Evolutionary conservation across 257 asterid genomes (phyloP).

Genomic region (Penstemon davidsonii): DNA sequence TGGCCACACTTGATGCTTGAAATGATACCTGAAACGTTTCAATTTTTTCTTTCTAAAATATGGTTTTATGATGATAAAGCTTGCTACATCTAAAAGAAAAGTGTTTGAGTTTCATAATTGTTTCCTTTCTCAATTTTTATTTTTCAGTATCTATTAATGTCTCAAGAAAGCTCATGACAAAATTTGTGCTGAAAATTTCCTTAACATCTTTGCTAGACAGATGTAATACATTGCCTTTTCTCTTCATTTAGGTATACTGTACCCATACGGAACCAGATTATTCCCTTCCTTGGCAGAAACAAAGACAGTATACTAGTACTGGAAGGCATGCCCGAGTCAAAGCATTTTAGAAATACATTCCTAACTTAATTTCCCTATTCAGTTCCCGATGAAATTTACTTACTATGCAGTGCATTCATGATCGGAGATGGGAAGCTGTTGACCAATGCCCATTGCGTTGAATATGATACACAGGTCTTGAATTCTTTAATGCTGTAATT

Average conservation of each 20-base stretch:
- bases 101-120: background rate
- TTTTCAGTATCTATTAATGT: background rate
- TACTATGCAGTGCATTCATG: slow-evolving; percentile 78
- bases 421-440: slow-evolving; percentile 86
- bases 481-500: too few relatives aligned
- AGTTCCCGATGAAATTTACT: slow-evolving; percentile 3
- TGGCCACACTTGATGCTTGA: too few relatives aligned
- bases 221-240: slow-evolving; percentile 2
- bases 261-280: slow-evolving; percentile 93
- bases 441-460: slow-evolving; percentile 97
- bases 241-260: slow-evolving; percentile 70
- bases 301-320: slow-evolving; percentile 76
- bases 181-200: slow-evolving; percentile 2
- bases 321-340: slow-evolving; percentile 67
- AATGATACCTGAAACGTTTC: too few relatives aligned
- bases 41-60: background rate
- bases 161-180: background rate
- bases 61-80: background rate
- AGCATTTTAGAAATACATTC: too few relatives aligned
- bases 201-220: background rate
- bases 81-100: background rate
- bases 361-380: too few relatives aligned
- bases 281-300: slow-evolving; percentile 45
- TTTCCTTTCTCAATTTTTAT: slow-evolving; percentile 1
- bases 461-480: slow-evolving; percentile 76